Evolutionary conservation across 805 yeast species (phyloP), one percentile per base, ranked within the genome.

Genomic region (Novakomyces olei): DNA sequence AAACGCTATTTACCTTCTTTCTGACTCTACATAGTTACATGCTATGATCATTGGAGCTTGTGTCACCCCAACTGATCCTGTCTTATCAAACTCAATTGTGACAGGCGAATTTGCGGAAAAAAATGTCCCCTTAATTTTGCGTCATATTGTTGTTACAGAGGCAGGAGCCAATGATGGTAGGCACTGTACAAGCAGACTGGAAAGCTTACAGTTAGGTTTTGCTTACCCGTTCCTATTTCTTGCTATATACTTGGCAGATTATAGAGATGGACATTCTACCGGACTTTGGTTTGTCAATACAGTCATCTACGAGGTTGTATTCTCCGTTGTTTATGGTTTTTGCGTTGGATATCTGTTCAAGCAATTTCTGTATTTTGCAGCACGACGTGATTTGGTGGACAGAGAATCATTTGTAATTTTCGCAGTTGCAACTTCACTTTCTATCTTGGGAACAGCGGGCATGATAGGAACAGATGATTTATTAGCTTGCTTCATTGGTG

Each of bases 61-160:
- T 10, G 25, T 72, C 33, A 73, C 83, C 0, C 80, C 81, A 5
- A 73, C 83, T 0, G 83, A 73, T 48, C 83, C 81, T 2, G 75
- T 73, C 28, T 57, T 72, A 44, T 71, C 76, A 3, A 74, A 74
- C 27, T 76, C 78, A 1, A 72, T 72, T 26, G 78, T 74, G 19
- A 69, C 69, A 39, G 80, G 80, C 34, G 66, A 66, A 41, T 73
- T 73, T 46, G 77, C 79, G 5, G 66, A 65, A 43, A 53, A 70
- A 39, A 41, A 51, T 25, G 76, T 73, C 22, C 69, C 73, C 2
- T 70, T 70, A 8, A 69, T 65, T 40, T 57, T 73, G 36, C 54
- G 77, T 40, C 62, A 70, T 40, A 53, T 73, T 34, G 53, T 73
- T 30, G 58, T 71, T 20, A 78, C 79, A 1, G 83, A 73, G 44